A percentile compares a stretch with the other conserved stretches of the same genome.
Conservation (phyloP, 352 stramenopile species). For the Globisporangium takayamanum region DNA sequence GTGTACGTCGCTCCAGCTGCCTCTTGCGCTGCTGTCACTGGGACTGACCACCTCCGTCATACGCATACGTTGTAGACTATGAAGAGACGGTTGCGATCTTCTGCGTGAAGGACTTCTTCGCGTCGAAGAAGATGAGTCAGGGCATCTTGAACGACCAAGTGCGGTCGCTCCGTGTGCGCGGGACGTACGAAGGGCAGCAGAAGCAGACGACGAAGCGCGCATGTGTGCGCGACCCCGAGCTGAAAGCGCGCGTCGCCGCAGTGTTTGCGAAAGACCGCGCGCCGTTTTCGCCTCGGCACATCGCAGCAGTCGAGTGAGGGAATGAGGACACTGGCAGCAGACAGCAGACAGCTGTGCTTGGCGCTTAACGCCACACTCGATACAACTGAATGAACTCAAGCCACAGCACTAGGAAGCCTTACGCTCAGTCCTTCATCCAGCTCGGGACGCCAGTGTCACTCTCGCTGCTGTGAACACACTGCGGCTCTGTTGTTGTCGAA, state of each 20-base stretch:
- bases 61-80: constrained; percentile 35
- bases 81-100: constrained; percentile 77
- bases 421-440: constrained; percentile 36
- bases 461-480: constrained; percentile 3
- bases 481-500: not conserved
- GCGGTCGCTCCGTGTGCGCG: constrained; percentile 47
- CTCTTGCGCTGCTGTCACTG: no score
- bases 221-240: constrained; percentile 13
- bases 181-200: constrained; percentile 24
- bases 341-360: not conserved
- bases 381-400: not conserved
- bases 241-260: constrained; percentile 38
- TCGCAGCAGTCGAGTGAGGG: constrained; percentile 5
- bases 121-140: constrained; percentile 64
- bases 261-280: constrained; percentile 20
- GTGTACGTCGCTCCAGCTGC: constrained; percentile 30
- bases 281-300: constrained; percentile 22
- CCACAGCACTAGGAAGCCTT: not conserved
- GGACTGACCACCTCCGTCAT: not conserved
- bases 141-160: constrained; percentile 71
- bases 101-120: constrained; percentile 65
- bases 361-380: no score
- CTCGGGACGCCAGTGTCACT: constrained; percentile 21
- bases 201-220: constrained; percentile 27
- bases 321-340: not conserved